Evolutionary conservation across 139 green algal species (phyloP), one percentile per base, ranked within the genome.

Genomic region (Axilococcus clingmanii): DNA sequence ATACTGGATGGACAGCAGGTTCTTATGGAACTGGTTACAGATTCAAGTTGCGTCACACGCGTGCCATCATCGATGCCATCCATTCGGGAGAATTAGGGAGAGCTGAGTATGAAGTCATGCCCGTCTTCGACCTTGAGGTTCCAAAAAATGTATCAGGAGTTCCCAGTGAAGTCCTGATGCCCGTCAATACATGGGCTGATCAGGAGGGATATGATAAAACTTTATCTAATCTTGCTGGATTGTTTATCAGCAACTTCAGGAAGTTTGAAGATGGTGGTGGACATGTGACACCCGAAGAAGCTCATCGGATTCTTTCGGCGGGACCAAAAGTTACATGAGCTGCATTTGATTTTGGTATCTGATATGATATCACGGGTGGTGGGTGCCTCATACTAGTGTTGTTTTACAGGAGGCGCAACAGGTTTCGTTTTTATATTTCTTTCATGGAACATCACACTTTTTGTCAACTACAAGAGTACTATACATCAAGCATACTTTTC

Each of bases 11-110:
- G 49, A 63, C 61, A 31, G 52, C 24, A 7, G 49, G 66, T 61
- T 72, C 63, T 41, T 94, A 95, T 63, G 88, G 88, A 55, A 77
- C 86, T 19, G 89, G 88, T 28, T 64, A 70, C 40, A 78, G 88
- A 61, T 94, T 96, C 55, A 90, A 84, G 61, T 72, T 98, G 19
- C 77, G 77, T 51, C 63, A 94, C 74, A 98, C 91, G 6, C 77
- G 91, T 28, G 80, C 84, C 40, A 98, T 98, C 52, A 79, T 98
- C 40, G 78, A 97, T 59, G 89, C 91, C 46, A 96, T 96, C 52
- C 91, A 95, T 75, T 72, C 45, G 27, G 91, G 91, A 5, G 75
- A 85, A 47, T 77, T 97, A 37, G 31, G 47, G 2, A 36, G 56
- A 1, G 79, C 62, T 3, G 57, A 86, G 24, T 85, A 63, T 48